A percentile compares a stretch with the other conserved stretches of the same genome.
phyloP scores from a whole-genome alignment of 108 stramenopile species.

The Cyclotella atomus region DNA sequence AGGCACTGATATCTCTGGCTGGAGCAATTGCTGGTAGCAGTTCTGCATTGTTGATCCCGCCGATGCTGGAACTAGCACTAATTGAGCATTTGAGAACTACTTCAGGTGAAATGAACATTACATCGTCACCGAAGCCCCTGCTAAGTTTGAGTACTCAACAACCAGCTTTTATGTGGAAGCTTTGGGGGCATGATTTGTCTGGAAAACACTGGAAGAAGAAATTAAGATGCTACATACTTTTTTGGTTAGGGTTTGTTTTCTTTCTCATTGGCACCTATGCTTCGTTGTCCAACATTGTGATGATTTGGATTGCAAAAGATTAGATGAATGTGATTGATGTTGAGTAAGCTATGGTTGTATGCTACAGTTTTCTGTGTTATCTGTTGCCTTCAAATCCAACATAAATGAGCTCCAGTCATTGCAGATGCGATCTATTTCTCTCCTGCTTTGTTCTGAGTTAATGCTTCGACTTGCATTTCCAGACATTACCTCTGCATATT shows the following conservation, averaged over 20 bases:
- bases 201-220: constrained; percentile 35
- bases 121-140: constrained; percentile 5
- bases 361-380: neutral
- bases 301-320: constrained; percentile 6
- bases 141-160: constrained; percentile 5
- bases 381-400: neutral
- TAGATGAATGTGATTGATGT: neutral
- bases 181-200: constrained; percentile 19
- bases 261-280: constrained; percentile 51
- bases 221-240: constrained; percentile 38
- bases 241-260: constrained; percentile 55
- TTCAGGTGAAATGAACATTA: neutral
- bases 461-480: neutral
- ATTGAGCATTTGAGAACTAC: constrained; percentile 46
- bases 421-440: constrained; percentile 17
- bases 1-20: constrained; percentile 65
- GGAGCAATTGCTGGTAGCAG: constrained; percentile 73
- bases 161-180: constrained; percentile 1
- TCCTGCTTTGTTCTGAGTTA: neutral
- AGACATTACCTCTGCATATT: neutral
- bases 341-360: neutral
- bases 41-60: constrained; percentile 70
- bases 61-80: constrained; percentile 62
- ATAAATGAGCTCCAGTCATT: constrained; percentile 19
- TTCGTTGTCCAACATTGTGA: constrained; percentile 51